These are phyloP conservation scores for Parascedosporium putredinis DNA, from an alignment of 2,329 filamentous ascomycete species.

Conservation along the genomic window DNA sequence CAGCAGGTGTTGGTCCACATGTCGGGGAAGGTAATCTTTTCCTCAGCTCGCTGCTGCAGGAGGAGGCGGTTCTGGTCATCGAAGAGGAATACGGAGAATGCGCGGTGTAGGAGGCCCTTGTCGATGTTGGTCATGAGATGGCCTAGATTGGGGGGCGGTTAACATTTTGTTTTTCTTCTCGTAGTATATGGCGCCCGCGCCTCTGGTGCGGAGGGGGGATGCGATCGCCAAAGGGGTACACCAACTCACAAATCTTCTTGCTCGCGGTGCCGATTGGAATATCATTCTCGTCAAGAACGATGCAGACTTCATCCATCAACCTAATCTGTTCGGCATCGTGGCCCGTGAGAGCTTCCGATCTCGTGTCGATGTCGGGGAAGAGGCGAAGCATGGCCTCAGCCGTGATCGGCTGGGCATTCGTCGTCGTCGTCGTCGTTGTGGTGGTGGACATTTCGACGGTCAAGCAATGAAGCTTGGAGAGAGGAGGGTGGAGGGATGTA, in stretches of 20 bases:
- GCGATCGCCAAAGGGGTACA: neutral
- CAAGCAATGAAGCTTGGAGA: neutral
- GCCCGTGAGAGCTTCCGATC: conserved; percentile 66
- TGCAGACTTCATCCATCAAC: conserved; percentile 98
- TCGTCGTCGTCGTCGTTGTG: conserved; percentile 27
- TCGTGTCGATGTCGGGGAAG: conserved; percentile 73
- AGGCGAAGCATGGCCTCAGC: conserved; percentile 77
- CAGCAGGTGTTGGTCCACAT: conserved; percentile 99
- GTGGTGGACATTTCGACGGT: neutral
- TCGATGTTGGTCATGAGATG: conserved; percentile 99
- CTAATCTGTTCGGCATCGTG: conserved; percentile 97
- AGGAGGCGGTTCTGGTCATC: conserved; percentile 86
- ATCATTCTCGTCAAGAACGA: conserved; percentile 88
- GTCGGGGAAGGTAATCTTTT: conserved; percentile 98
- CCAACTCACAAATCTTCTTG: conserved; percentile 87
- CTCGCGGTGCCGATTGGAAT: conserved; percentile 87
- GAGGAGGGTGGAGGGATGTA: neutral
- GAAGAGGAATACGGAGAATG: conserved; percentile 97
- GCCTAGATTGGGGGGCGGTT: conserved; percentile 39
- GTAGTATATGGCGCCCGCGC: too few relatives aligned
- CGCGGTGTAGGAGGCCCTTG: conserved; percentile 87
- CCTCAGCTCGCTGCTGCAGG: conserved; percentile 84
- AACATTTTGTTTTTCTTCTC: too few relatives aligned
- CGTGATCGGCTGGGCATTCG: conserved; percentile 55
- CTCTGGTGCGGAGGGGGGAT: neutral